A percentile compares a stretch with the other conserved stretches of the same genome.
Conservation (phyloP, 306 rosid genomes). For the Prunus persica region Prunus_persica_NCBIv2 NC_034009.1:20347501-20348000, state of each 20-base stretch:
- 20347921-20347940: no score
- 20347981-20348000: constrained; percentile 20
- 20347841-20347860: no score
- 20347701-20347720: constrained; percentile 79
- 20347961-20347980: not conserved
- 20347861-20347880: no score
- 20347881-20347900: no score
- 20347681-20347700: constrained; percentile 74
- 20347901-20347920: no score
- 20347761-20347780: constrained; percentile 56
- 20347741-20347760: constrained; percentile 76
- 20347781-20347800: not conserved
- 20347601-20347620: not conserved
- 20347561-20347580: not conserved
- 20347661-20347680: constrained; percentile 88
- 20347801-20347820: no score
- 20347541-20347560: not conserved
- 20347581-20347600: not conserved
- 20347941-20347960: no score
- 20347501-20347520: not conserved
- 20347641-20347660: constrained; percentile 43
- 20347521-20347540: not conserved
- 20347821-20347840: no score
- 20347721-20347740: constrained; percentile 81
- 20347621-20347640: not conserved